Percentiles rank a stretch among this genome's conserved stretches.
These are phyloP conservation scores for Teunomyces atbi DNA, from an alignment of 805 yeast species.

Conservation along the genomic window DNA sequence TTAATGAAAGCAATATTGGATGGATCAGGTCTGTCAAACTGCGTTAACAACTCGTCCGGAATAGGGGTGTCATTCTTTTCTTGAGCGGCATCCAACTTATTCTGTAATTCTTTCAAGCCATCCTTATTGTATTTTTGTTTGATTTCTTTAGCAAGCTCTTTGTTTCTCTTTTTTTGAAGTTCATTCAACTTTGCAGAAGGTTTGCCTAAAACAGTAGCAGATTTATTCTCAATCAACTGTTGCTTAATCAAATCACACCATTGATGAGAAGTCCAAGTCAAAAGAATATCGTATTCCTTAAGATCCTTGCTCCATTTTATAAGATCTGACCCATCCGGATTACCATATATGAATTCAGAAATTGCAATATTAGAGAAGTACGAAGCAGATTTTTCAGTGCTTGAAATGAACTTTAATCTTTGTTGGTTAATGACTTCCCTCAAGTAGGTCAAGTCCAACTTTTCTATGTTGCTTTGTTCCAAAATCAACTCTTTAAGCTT, in stretches of 20 bases:
- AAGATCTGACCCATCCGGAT: conserved; percentile 57
- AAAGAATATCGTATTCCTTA: conserved; percentile 56
- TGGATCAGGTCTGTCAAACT: conserved; percentile 74
- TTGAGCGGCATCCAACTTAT: conserved; percentile 60
- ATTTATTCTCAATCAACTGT: conserved; percentile 57
- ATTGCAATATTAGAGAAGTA: conserved; percentile 66
- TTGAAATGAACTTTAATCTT: conserved; percentile 57
- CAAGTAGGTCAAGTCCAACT: conserved; percentile 64
- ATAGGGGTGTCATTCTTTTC: conserved; percentile 69
- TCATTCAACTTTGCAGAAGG: conserved; percentile 69
- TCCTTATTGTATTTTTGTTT: conserved; percentile 51
- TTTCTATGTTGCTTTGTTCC: conserved; percentile 47
- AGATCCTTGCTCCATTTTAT: conserved; percentile 53
- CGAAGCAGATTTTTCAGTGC: conserved; percentile 62
- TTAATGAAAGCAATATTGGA: conserved; percentile 67
- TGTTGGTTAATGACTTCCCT: conserved; percentile 66
- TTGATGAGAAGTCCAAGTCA: conserved; percentile 58
- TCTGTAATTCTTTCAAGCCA: conserved; percentile 55
- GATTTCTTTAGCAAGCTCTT: conserved; percentile 49
- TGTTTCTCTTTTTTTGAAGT: conserved; percentile 48
- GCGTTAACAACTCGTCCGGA: conserved; percentile 61
- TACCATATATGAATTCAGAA: conserved; percentile 78
- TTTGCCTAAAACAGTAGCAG: conserved; percentile 64
- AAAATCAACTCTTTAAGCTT: conserved; percentile 50
- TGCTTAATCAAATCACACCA: conserved; percentile 62